Evolutionary conservation across 1,284 basidiomycete genomes (phyloP), one percentile per base, ranked within the genome.

Genomic region (Boletus sp.): DNA sequence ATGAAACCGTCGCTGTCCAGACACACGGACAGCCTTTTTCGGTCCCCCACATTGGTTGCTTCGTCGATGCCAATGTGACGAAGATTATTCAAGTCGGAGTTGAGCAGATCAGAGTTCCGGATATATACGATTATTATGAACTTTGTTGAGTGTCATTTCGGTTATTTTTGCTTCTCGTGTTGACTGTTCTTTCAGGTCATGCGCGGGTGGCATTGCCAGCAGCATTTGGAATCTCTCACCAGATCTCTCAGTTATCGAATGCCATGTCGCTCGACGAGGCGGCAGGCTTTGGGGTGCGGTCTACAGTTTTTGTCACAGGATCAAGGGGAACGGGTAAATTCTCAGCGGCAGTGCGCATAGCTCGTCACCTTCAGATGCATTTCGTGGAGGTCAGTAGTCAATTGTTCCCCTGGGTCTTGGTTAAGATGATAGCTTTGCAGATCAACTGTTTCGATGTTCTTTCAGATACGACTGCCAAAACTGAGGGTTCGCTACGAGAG

Each of bases 401-500:
- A 18, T 35, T 42, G 2, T 11, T 12, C 22, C 31, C 27, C 1
- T 33, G 8, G 13, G 22, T n/a, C 13, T 45, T 42, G 5, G 16
- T 51, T 48, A 45, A 50, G 53, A 16, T 31, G 16, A 42, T 48
- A 13, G 9, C 24, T 59, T n/a, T 49, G 9, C 56, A 94, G 92
- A 78, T 96, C 45, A 88, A 96, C 63, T 96, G 93, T 71, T 98
- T 88, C 68, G 86, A 93, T 58, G 71, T 96, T 15, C 70, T 96
- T 13, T 90, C 88, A 2, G 96, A 98, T 57, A 91, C 84, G 33
- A 86, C 91, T 51, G 77, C 80, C 3, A 89, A 91, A 61, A 94
- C 93, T 0, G 91, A 94, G 67, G 93, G 84, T 1, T 83, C 81
- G 0, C 76, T 99, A 0, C 82, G 83, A 35, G 87, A 89, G 7